Evolutionary conservation across 257 asterid species (phyloP).

Genomic region (Verbascum thapsus): DNA sequence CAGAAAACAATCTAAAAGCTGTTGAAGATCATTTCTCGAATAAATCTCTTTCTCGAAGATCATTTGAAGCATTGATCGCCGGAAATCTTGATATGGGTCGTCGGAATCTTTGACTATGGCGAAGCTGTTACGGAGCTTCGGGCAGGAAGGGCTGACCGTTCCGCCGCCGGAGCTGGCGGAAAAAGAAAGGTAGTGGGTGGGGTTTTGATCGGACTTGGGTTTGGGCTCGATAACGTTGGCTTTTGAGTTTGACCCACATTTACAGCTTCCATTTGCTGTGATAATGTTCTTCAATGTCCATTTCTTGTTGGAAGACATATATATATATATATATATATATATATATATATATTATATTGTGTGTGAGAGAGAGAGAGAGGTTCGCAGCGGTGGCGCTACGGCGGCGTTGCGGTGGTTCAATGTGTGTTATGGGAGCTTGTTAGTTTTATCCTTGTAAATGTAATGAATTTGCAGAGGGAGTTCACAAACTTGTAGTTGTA

Average conservation of each 20-base stretch:
- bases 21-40: slow-evolving; percentile 50
- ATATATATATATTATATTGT: too few relatives aligned
- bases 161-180: slow-evolving; percentile 26
- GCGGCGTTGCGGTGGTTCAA: slow-evolving; percentile 13
- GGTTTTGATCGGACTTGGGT: slow-evolving; percentile 26
- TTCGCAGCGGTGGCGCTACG: neutral
- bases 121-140: slow-evolving; percentile 49
- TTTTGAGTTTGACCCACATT: slow-evolving; percentile 49
- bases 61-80: slow-evolving; percentile 77
- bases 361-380: neutral
- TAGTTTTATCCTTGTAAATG: too few relatives aligned
- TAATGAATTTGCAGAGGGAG: too few relatives aligned
- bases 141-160: slow-evolving; percentile 13
- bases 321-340: too few relatives aligned
- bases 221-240: slow-evolving; percentile 43
- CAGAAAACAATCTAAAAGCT: slow-evolving; percentile 67
- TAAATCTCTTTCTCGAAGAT: slow-evolving; percentile 61
- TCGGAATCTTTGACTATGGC: slow-evolving; percentile 70
- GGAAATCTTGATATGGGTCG: slow-evolving; percentile 75
- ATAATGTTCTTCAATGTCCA: slow-evolving; percentile 44
- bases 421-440: too few relatives aligned
- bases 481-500: too few relatives aligned
- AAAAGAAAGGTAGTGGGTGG: slow-evolving; percentile 29
- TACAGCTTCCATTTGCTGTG: slow-evolving; percentile 40
- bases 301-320: slow-evolving; percentile 43